Conservation (phyloP, 768 basidiomycete genomes). For the Naganishia onofrii region DNA sequence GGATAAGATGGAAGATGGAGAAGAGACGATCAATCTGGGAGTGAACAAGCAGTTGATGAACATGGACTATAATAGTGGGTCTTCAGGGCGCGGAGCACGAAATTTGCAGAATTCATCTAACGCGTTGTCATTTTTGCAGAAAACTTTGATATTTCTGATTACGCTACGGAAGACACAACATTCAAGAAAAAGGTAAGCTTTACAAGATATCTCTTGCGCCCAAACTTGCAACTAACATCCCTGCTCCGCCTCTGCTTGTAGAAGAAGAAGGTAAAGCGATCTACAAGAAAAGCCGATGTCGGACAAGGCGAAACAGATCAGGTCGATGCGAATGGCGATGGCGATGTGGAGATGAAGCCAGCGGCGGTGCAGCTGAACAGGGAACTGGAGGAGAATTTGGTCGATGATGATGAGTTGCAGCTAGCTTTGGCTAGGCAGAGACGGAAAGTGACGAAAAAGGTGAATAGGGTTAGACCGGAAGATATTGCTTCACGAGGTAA, state of each 20-base stretch:
- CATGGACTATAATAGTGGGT: conserved; percentile 86
- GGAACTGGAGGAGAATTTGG: conserved; percentile 81
- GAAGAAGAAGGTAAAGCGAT: conserved; percentile 85
- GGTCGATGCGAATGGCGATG: conserved; percentile 65
- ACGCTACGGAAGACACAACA: conserved; percentile 81
- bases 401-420: conserved; percentile 98
- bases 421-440: conserved; percentile 82
- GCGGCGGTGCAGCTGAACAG: conserved; percentile 60
- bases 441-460: conserved; percentile 75
- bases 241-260: too few relatives aligned
- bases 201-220: too few relatives aligned
- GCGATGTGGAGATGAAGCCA: conserved; percentile 76
- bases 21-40: conserved; percentile 60
- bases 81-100: conserved; percentile 36
- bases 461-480: conserved; percentile 70
- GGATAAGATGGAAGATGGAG: conserved; percentile 53
- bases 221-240: too few relatives aligned
- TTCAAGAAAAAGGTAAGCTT: conserved; percentile 76
- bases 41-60: conserved; percentile 78
- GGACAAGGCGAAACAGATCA: conserved; percentile 55
- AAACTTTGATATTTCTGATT: conserved; percentile 81
- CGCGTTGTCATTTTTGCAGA: conserved; percentile 56
- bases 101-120: conserved; percentile 21
- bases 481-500: conserved; percentile 62
- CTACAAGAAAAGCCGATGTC: conserved; percentile 62